Conservation (phyloP, 345 rosid genomes). For the Citrus trifoliata region DNA sequence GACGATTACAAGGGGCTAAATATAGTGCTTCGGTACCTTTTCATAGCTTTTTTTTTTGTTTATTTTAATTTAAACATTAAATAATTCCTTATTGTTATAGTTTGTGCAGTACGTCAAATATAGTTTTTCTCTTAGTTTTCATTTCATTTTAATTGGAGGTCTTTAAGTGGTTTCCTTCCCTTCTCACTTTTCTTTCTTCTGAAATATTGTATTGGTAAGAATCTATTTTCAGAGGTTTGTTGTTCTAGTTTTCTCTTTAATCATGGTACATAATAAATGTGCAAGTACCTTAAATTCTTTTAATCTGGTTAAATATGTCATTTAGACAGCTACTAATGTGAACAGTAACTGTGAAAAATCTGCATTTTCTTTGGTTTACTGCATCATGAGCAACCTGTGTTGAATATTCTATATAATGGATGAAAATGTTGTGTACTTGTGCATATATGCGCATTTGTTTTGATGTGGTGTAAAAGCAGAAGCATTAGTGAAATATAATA, state of each 20-base stretch:
- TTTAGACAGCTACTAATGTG: neutral
- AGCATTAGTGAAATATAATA: neutral
- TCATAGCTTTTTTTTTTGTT: conserved; percentile 4
- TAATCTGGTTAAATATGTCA: neutral
- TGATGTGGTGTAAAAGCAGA: neutral
- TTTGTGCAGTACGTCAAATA: neutral
- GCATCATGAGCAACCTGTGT: neutral
- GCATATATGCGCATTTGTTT: neutral
- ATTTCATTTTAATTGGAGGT: neutral
- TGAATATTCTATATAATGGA: neutral
- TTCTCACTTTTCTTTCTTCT: neutral
- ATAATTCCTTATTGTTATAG: neutral
- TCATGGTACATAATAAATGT: neutral
- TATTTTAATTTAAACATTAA: neutral
- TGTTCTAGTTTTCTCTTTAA: neutral
- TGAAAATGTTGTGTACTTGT: neutral
- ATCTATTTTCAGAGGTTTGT: neutral
- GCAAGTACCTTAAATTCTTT: neutral
- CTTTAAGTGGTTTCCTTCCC: neutral
- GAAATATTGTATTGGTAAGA: neutral
- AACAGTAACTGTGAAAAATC: neutral
- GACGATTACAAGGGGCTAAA: conserved; percentile 81
- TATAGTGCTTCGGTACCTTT: conserved; percentile 78
- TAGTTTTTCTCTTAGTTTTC: neutral
- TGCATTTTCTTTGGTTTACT: neutral